Evolutionary conservation across 306 rosid species (phyloP), one percentile per base, ranked within the genome.

Genomic region (Sicyos edulis): DNA sequence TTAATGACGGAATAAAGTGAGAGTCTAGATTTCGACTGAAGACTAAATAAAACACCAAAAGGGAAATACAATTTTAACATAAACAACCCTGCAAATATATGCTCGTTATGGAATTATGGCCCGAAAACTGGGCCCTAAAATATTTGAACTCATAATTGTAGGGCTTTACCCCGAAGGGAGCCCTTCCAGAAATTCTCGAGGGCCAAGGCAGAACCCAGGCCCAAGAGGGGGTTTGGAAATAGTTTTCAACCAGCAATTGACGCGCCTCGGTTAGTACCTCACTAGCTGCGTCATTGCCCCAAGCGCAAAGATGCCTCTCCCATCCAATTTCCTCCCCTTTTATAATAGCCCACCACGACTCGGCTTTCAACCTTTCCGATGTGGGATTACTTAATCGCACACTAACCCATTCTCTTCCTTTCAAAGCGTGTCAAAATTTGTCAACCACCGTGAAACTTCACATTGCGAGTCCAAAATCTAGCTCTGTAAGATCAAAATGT

Each of bases 221-320:
- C 72, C 16, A 68, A 49, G 57, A 68, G 72, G 72, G 72, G 72
- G 72, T 68, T 68, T 68, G 72, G 72, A 68, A 68, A 68, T 68
- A 68, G 72, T 68, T 68, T 68, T 68, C 72, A 68, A 68, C 72
- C 57, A 68, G 72, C 72, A 68, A 68, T 68, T 7, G 72, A 68
- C 72, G 72, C 72, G 72, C 72, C 72, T 68, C 72, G 57, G 57
- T 68, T 68, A 68, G 56, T 0, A 68, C 72, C 72, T 68, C 72
- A 68, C 72, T 14, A 68, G 72, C 72, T 68, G 55, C 40, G 55
- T 67, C 55, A 66, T 66, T 66, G 71, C 71, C 70, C 70, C 70
- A 63, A 63, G 70, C 70, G 70, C 70, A 63, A 63, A 34, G 70
- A 62, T 62, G 8, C 0, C 0, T 14, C 0, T 1, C 0, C 0